Evolutionary conservation across 192 early-diverging fungal species (phyloP), one percentile per base, ranked within the genome.

Genomic region (Coemansia sp.): DNA sequence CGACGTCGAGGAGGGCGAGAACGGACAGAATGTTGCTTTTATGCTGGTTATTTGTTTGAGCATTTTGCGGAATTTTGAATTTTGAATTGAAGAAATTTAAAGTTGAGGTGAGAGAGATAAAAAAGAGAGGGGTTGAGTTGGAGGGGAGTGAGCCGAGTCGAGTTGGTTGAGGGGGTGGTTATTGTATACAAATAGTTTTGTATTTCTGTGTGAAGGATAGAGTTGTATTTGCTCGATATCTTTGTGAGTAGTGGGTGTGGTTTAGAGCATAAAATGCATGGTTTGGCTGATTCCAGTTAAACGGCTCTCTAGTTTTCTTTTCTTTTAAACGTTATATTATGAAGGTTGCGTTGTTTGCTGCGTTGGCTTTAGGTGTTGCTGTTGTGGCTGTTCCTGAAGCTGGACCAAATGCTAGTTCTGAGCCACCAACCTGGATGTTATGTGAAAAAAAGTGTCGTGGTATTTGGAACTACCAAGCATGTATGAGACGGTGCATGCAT

Each of bases 11-110:
- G 58, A 50, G 26, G 54, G 50, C 1, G 72, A 72, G 40, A 72
- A 81, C 34, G 79, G 79, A 59, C 70, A 72, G 60, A 81, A 81
- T 0, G 73, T 59, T 3, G 71, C 79, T 12, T 70, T 63, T 0
- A 81, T 63, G 66, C 51, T 76, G 44, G 74, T 66, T 21, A 81
- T 66, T 26, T 76, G 73, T 47, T 81, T 81, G n/a, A 81, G 56
- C 79, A 81, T 81, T 44, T 15, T 44, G 40, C 15, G 12, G 21
- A 21, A 21, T 21, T 44, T 44, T 44, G 40, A 44, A 44, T 34
- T 44, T 42, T 14, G n/a, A 44, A 44, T 3, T 44, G 31, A 7
- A 34, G 21, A 21, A 21, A 21, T 21, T 21, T 1, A 21, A 21
- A 21, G 21, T 34, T 34, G 21, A 21, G 21, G 21, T 34, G 7